Base-by-base conservation (phyloP, 495 filamentous ascomycete species). In the Corynascus novoguineensis region DNA sequence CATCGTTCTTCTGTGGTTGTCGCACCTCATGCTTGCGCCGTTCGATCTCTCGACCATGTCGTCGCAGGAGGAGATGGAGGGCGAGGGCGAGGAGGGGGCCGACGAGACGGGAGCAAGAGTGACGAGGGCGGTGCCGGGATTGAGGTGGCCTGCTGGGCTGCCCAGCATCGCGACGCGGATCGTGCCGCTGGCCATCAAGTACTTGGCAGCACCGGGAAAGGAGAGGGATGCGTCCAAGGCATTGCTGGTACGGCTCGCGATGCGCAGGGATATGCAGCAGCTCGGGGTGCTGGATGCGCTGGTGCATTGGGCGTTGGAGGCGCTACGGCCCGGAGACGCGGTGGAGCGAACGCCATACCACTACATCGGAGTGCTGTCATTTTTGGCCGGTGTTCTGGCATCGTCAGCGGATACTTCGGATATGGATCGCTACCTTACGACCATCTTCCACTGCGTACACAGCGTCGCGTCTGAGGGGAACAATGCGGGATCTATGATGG, bases 21-120 rank as follows among this genome's bases (percentile, higher is more conserved):
- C 89, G 2, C 95, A 97, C 71, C 75, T 97, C 3, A 78, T 95
- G 63, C 81, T 97, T n/a, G 88, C 88, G 12, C 93, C 93, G 0
- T 97, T 97, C 70, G 92, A 96, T 62, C 75, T 99, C 50, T 77
- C 84, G 19, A 89, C 86, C 8, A 87, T 98, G 53, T 96, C 92
- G 4, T 86, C 85, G 10, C 75, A 71, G 34, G 69, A 73, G 5
- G 69, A 73, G 5, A 62, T 67, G 0, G 73, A 71, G 10, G 69
- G 75, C 0, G 69, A 75, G 0, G 69, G 75, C n/a, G 66, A 69
- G 41, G 57, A 66, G 17, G 63, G 65, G 10, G 32, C 21, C 11
- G 64, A 72, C 8, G 54, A 67, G 5, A n/a, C n/a, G 73, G 70
- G 10, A 69, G 75, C 0, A 69, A 75, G 0, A 68, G 75, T n/a